These are phyloP conservation scores for Phytophthora uliginosa DNA, from an alignment of 352 stramenopile genomes.

Conservation along the genomic window DNA sequence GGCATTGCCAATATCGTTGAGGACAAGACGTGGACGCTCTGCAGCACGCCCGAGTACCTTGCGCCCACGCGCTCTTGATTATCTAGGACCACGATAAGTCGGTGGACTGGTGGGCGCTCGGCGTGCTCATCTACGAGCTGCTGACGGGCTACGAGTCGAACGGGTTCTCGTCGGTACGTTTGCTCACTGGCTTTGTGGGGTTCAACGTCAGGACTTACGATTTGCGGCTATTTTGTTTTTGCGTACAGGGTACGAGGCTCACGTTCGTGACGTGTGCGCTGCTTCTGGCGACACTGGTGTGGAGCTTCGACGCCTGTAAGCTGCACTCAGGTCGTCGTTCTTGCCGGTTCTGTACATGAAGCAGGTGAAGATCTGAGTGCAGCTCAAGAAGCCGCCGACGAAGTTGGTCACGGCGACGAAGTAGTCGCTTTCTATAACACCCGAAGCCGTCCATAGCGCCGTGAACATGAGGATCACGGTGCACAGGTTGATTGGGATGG, in stretches of 20 bases:
- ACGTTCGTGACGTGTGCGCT: too few relatives aligned
- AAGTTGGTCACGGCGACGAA: constrained; percentile 36
- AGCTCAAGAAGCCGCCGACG: constrained; percentile 47
- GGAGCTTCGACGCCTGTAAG: too few relatives aligned
- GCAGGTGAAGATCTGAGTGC: constrained; percentile 58
- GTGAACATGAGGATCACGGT: constrained; percentile 25
- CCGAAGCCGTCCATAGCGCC: constrained; percentile 25
- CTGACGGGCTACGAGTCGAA: constrained; percentile 88
- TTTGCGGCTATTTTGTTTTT: constrained; percentile 6
- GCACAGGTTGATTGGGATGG: constrained; percentile 43
- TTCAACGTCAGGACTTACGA: constrained; percentile 1
- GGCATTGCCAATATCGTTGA: constrained; percentile 94
- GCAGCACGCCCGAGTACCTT: constrained; percentile 95
- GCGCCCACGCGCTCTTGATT: constrained; percentile 95
- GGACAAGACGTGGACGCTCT: constrained; percentile 93
- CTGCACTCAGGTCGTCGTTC: constrained; percentile 12
- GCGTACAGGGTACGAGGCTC: constrained; percentile 78
- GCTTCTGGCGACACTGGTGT: too few relatives aligned
- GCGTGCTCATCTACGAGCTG: constrained; percentile 95
- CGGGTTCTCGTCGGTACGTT: constrained; percentile 73
- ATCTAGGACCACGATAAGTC: constrained; percentile 92
- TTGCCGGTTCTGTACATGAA: constrained; percentile 40
- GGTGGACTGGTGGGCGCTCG: constrained; percentile 94
- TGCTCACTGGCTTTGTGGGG: background rate
- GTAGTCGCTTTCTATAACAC: constrained; percentile 31